Evolutionary conservation across 176 grass and related monocot genomes (phyloP), one percentile per base, ranked within the genome.

Genomic region (Aegilops sharonensis): DNA sequence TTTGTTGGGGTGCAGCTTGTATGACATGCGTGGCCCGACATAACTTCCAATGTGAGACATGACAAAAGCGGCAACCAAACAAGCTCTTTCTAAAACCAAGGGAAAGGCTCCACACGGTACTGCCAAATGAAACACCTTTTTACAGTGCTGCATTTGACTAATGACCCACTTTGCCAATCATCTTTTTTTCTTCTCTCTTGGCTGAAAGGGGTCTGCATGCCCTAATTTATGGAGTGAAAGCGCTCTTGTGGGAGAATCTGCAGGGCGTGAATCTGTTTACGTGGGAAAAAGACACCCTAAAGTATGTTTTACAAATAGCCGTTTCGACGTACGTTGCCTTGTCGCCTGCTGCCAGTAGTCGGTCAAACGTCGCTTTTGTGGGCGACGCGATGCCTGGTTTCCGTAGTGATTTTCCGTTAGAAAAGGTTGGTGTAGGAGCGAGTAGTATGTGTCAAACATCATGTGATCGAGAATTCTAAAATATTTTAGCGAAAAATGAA

Each of bases 101-200:
- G 89, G 63, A 91, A 91, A 85, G 81, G 68, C 85, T 81, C 81
- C 61, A 11, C 71, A 27, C 77, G 81, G 43, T 85, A 85, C 76
- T 34, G 77, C 84, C 84, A 94, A 89, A 87, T 40, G 77, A 89
- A 80, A n/a, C 52, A 34, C 80, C 76, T 81, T 91, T 92, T 79
- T 85, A 86, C 87, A 91, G 73, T 76, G 75, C 15, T 39, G 48
- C 73, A 89, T 94, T 94, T 94, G 92, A 94, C 89, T 94, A 94
- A 81, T 93, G 72, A 20, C 50, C 17, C 79, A 81, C 80, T 77
- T 91, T 86, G 34, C 40, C 78, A 80, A 88, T 85, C 77, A 69
- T 91, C 36, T 88, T 70, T 18, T 18, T 2, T 2, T 3, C 54
- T 3, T 5, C 56, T 8, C 56, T 21, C 56, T 59, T 59, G 0